Base-by-base conservation (phyloP, 129 eudicot genomes). In the Artemisia annua region DNA sequence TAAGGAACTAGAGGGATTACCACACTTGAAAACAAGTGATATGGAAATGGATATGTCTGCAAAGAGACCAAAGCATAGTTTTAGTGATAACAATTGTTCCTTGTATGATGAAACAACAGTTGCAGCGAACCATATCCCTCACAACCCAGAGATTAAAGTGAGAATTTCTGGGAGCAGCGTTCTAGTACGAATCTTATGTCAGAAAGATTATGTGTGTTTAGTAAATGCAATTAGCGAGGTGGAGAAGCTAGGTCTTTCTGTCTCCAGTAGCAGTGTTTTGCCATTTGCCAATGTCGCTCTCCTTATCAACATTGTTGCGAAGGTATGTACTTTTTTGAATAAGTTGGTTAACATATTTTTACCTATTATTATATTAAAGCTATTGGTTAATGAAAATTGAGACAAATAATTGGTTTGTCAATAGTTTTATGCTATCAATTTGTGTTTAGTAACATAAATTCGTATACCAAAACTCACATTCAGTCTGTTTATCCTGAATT, bases 221-320 rank as follows among this genome's bases (percentile, higher is more conserved):
- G 61, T 62, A 28, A 73, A 61, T 49, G 54, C 53, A 5, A 30
- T 78, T 7, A 61, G 61, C 17, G 67, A 82, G 66, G 52, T 82
- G 43, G 72, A 78, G 71, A 82, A 77, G 77, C 86, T 77, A 24
- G 63, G 71, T 15, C 51, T 82, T n/a, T 52, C 64, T 1, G 65
- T 82, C 26, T 48, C 72, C 4, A 82, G 72, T 63, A 78, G 76
- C n/a, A 73, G 64, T 5, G 61, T 68, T 70, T 72, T 82, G 86
- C 86, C 86, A 19, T 82, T 77, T 72, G 78, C 75, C n/a, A 63
- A 60, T 53, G 51, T 30, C 35, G 20, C 64, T 50, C 76, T 82
- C 15, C 67, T 66, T 13, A 67, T 82, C 55, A 73, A 76, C 59
- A 61, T 82, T 43, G 71, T 63, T 44, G 75, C 86, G 26, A 70